Percentiles rank a stretch among this genome's conserved stretches.
phyloP scores from a whole-genome alignment of 1,284 basidiomycete species.

The Ustilago hordei region DNA sequence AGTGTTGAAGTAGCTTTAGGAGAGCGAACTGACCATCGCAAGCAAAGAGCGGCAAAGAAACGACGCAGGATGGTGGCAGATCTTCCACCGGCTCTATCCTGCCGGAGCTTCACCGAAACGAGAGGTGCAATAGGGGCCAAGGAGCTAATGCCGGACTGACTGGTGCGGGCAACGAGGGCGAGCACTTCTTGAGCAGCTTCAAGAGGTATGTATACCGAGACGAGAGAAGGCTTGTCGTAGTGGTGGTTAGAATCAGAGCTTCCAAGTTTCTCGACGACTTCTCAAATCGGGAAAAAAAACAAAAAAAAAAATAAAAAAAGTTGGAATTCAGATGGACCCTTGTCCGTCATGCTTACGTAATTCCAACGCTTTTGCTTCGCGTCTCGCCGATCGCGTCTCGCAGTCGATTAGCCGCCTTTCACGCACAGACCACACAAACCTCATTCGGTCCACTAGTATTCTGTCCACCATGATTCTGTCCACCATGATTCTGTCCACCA shows the following conservation, averaged over 20 bases:
- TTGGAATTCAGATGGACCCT: constrained; percentile 13
- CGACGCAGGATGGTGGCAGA: constrained; percentile 19
- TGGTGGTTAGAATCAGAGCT: too few species aligned
- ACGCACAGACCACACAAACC: too few species aligned
- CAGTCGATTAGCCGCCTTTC: neutral
- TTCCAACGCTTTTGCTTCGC: neutral
- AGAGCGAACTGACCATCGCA: constrained; percentile 20
- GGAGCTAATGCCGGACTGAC: neutral
- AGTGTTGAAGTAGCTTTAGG: neutral
- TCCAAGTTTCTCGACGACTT: neutral
- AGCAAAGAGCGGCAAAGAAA: constrained; percentile 5
- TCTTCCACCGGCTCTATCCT: constrained; percentile 3
- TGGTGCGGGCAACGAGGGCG: too few species aligned
- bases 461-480: neutral
- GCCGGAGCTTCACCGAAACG: neutral
- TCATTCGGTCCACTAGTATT: too few species aligned
- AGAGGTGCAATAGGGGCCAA: neutral
- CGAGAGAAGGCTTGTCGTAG: too few species aligned
- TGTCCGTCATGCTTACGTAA: constrained; percentile 37
- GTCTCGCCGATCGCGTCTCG: too few species aligned
- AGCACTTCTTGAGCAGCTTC: too few species aligned
- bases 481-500: neutral
- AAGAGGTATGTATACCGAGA: too few species aligned
- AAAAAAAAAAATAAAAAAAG: too few species aligned
- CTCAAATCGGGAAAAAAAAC: too few species aligned